These are phyloP conservation scores for Alternaria triticina DNA, from an alignment of 2,329 filamentous ascomycete species.

Conservation along the genomic window DNA sequence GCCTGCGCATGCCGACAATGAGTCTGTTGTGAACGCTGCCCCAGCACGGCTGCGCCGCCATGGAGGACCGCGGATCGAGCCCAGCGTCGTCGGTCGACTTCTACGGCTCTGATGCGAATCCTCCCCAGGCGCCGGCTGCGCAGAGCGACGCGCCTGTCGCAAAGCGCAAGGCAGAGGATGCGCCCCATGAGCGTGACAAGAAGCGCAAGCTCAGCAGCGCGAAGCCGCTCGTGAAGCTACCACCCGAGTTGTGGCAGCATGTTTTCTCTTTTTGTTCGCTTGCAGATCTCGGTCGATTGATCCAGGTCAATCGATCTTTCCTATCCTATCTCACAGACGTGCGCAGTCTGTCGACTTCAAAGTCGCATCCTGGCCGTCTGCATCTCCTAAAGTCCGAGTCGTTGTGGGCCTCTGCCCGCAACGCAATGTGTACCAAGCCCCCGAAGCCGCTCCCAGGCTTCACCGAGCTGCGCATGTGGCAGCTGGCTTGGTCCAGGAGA, in stretches of 20 bases:
- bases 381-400: slow-evolving; percentile 63
- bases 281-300: slow-evolving; percentile 66
- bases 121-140: slow-evolving; percentile 16
- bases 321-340: slow-evolving; percentile 54
- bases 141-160: slow-evolving; percentile 16
- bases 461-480: slow-evolving; percentile 79
- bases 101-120: slow-evolving; percentile 38
- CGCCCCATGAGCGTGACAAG: slow-evolving; percentile 34
- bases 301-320: slow-evolving; percentile 72
- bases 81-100: slow-evolving; percentile 46
- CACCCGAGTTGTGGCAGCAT: slow-evolving; percentile 72
- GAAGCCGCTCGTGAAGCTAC: slow-evolving; percentile 51
- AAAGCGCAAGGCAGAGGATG: slow-evolving; percentile 48
- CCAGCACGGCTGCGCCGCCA: slow-evolving; percentile 26
- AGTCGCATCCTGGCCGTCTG: slow-evolving; percentile 40
- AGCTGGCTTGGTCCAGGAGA: slow-evolving; percentile 64
- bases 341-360: slow-evolving; percentile 38
- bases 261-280: slow-evolving; percentile 72
- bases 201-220: slow-evolving; percentile 38
- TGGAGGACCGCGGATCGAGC: slow-evolving; percentile 44
- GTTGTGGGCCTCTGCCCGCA: slow-evolving; percentile 75
- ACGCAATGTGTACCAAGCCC: slow-evolving; percentile 68
- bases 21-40: slow-evolving; percentile 41
- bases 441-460: slow-evolving; percentile 70
- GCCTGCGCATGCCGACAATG: slow-evolving; percentile 31